Base-by-base conservation (phyloP, 495 filamentous ascomycete genomes). In the Podospora comata region DNA sequence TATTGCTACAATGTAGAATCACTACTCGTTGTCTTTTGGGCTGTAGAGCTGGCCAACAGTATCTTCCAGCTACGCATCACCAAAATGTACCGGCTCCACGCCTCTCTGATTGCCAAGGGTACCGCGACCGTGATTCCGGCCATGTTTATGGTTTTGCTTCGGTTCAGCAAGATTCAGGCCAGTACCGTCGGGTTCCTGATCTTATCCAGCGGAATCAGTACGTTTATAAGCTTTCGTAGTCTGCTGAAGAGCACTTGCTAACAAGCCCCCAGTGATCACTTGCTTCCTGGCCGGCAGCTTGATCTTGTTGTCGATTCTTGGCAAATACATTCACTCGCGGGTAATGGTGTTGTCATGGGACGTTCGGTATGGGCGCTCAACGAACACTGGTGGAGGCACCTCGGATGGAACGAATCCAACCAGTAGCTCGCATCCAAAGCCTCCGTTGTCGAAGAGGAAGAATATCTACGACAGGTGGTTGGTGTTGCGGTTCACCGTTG, bases 1-100 rank as follows among this genome's bases (percentile, higher is more conserved):
- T 85, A 83, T 60, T 78, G 73, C 5, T 85, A 85, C 70, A 84
- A 83, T 74, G 80, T 80, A 18, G 80, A 83, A 65, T 73, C 79
- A n/a, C 68, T 83, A 66, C 74, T 82, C 18, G 76, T 83, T 2
- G 67, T 83, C 6, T 85, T 82, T 65, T 85, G 83, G 81, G 74
- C 81, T 18, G 70, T 79, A 34, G 74, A 79, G 44, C 75, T 85
- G 15, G 72, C 77, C 16, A 68, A 74, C 55, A 79, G 79, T 27
- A 73, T 82, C 19, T 81, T 74, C 65, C 77, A 77, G 30, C 66
- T 80, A 18, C 70, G 65, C 13, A 63, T 69, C 16, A 44, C 23
- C 15, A 74, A 66, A 32, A 32, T 67, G 13, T 58, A 68, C 48
- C 73, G 73, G n/a, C 64, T 77, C 28, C 76, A 71, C 44, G 68